Base-by-base conservation (phyloP, 2,329 filamentous ascomycete species). In the Cadophora malorum region DNA sequence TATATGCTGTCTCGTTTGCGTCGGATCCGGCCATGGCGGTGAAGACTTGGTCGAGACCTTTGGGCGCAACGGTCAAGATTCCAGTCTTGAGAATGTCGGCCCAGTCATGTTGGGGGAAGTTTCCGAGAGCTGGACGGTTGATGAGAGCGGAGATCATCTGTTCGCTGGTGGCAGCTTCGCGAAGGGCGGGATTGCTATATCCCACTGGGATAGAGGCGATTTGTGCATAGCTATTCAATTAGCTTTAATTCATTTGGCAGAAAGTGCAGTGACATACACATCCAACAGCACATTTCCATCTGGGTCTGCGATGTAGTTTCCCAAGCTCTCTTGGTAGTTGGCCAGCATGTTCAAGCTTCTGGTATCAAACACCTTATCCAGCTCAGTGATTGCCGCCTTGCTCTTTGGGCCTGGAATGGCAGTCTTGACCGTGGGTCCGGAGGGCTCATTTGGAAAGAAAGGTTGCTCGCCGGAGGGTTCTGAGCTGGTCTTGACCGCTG, bases 1-100 rank as follows among this genome's bases (percentile, higher is more conserved):
- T 95, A 85, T 91, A 95, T 66, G 92, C 92, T 60, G 91, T 89
- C 81, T 95, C 92, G 80, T 94, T 94, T 79, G 92, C 92, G 77
- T 95, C 92, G 41, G 91, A 93, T 68, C 92, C 92, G 53, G 91
- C 87, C 82, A 91, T 88, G 62, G 88, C 91, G 58, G 92, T 95
- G 82, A 94, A 94, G 74, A 94, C 91, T 80, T 94, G 90, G 82
- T 92, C 83, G 66, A 92, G 82, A 58, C 91, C 91, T 78, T 89
- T 90, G 59, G 92, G 92, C 0, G 92, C 91, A 58, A 90, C 91
- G 65, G 84, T 86, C 53, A 95, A 84, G 66, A 93, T 86, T 72
- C 91, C 91, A 16, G 88, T 87, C 78, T 88, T 85, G 67, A 95
- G 85, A 67, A 92, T 88, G 56, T 90, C 81, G 59, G 88, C 85